Percentiles rank a stretch among this genome's conserved stretches.
phyloP scores from a whole-genome alignment of 139 green algal genomes.

The Chlorella sorokiniana region DNA sequence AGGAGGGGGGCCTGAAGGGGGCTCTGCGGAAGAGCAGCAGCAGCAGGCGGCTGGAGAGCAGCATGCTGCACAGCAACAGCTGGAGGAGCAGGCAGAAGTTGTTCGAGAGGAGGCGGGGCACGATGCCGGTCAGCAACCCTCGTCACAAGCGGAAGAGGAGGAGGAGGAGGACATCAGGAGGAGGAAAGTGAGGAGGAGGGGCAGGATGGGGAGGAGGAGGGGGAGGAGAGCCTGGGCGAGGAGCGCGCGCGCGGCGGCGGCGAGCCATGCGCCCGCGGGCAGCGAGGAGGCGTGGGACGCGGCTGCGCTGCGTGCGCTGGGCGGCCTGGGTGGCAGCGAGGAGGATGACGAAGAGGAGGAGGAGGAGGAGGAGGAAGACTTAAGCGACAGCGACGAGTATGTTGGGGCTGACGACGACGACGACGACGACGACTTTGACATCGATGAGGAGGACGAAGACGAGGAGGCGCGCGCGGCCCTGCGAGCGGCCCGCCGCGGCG shows the following conservation, averaged over 20 bases:
- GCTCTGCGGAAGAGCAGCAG: not conserved
- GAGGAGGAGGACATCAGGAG: not conserved
- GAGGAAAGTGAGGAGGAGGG: not conserved
- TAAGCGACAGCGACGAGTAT: not conserved
- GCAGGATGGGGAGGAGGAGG: not conserved
- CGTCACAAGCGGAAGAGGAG: not conserved
- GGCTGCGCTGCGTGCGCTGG: not conserved
- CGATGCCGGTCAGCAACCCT: not conserved
- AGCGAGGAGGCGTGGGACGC: not conserved
- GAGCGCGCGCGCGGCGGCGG: too few species aligned
- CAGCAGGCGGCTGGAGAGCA: not conserved
- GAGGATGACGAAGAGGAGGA: not conserved
- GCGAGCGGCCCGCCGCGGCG: not conserved
- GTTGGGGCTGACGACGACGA: not conserved
- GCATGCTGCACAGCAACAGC: not conserved
- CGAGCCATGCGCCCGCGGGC: too few species aligned
- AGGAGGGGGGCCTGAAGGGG: not conserved
- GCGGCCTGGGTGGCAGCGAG: not conserved
- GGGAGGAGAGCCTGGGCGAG: not conserved
- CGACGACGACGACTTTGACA: not conserved
- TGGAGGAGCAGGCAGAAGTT: not conserved
- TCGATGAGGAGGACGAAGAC: not conserved
- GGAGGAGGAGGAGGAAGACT: slow-evolving; percentile 1
- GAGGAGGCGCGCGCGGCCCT: slow-evolving; percentile 1
- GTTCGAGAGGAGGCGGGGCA: not conserved